phyloP scores from a whole-genome alignment of 768 basidiomycete genomes.

The Boletellus emodensis region DNA sequence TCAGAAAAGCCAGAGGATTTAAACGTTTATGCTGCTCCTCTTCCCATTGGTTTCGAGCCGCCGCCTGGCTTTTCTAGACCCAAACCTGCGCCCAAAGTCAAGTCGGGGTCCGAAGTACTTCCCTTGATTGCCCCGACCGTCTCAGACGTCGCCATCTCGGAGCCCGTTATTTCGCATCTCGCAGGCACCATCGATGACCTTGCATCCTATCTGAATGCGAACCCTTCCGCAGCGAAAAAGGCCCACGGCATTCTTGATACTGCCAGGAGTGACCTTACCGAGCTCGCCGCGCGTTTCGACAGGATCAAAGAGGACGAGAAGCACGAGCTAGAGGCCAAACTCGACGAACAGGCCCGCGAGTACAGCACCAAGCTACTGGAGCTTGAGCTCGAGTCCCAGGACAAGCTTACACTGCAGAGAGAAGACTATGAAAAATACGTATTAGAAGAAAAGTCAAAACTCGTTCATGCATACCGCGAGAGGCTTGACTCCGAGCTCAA shows the following conservation, averaged over 20 bases:
- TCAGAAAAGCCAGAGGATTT: constrained; percentile 23
- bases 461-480: constrained; percentile 77
- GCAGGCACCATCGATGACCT: constrained; percentile 92
- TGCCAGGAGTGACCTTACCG: constrained; percentile 77
- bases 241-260: constrained; percentile 72
- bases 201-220: constrained; percentile 74
- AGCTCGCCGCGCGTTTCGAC: constrained; percentile 73
- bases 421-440: constrained; percentile 80
- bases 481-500: constrained; percentile 83
- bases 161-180: constrained; percentile 91
- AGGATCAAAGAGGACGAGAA: constrained; percentile 79
- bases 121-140: constrained; percentile 83
- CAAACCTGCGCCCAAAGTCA: constrained; percentile 24
- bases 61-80: constrained; percentile 84
- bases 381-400: constrained; percentile 80
- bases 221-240: constrained; percentile 62
- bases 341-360: constrained; percentile 83
- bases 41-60: constrained; percentile 93
- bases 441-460: constrained; percentile 67
- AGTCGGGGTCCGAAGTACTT: constrained; percentile 39
- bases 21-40: constrained; percentile 54
- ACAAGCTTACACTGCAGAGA: constrained; percentile 81
- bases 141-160: constrained; percentile 63
- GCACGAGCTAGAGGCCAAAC: constrained; percentile 51
- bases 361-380: constrained; percentile 79